Base-by-base conservation (phyloP, 2,329 filamentous ascomycete genomes). In the Phialemoniopsis sp. region DNA sequence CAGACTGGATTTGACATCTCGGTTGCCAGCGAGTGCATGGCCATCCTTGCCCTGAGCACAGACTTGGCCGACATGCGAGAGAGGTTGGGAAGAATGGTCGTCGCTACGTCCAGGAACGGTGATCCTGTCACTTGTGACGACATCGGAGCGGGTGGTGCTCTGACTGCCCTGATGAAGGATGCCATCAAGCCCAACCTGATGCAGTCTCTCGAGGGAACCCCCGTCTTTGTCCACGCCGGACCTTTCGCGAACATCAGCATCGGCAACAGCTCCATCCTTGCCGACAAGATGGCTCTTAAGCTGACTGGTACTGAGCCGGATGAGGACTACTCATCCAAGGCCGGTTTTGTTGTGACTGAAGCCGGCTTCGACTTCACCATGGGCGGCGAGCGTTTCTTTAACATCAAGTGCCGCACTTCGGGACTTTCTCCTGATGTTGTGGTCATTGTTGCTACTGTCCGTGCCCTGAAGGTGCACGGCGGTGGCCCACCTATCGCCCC, bases 321-420 rank as follows among this genome's bases (percentile, higher is more conserved):
- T 49, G 93, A 97, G 69, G 80, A 94, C 53, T 79, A 90, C 56
- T 72, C 80, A 37, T 72, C 82, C 51, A 91, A 93, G 73, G 80
- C 87, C 21, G 93, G 93, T 9, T 97, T 93, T 54, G 91, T 96
- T 16, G 83, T 98, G 29, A 98, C 93, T 2, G 93, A 98, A 65
- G 91, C 93, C 38, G 93, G 93, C 9, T 98, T 98, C 63, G 93
- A 98, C 66, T 98, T 98, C 69, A 97, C 93, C 55, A 98, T 98
- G 93, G 93, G 93, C 48, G 93, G 93, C 47, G 93, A 98, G 76
- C 86, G 93, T 38, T 98, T 98, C 77, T 97, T 98, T 81, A 97
- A 98, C 73, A 97, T 98, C 75, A 98, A 98, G 76, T 97, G 93
- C 70, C 86, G 93, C 44, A 87, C 89, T 9, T 96, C 91, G 6